A percentile compares a stretch with the other conserved stretches of the same genome.
These are phyloP conservation scores for Calonectria naviculata DNA, from an alignment of 2,329 filamentous ascomycete species.

Conservation along the genomic window DNA sequence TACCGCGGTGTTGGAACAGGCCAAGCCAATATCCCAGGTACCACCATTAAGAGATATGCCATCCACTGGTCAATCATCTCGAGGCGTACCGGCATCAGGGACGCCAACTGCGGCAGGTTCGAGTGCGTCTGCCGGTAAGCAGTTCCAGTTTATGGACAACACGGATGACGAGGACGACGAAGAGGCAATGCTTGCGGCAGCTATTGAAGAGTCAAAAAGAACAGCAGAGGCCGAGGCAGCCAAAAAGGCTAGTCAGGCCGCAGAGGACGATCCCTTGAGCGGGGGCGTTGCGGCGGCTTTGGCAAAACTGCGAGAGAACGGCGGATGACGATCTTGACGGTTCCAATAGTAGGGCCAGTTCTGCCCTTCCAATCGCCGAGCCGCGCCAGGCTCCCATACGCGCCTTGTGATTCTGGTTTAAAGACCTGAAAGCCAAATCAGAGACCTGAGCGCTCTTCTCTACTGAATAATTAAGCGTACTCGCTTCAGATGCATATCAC, in stretches of 20 bases:
- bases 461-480: neutral
- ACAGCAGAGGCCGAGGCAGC: conserved; percentile 44
- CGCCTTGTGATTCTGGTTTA: neutral
- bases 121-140: conserved; percentile 32
- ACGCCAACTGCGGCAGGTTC: conserved; percentile 19
- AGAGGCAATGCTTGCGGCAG: conserved; percentile 61
- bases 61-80: conserved; percentile 29
- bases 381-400: neutral
- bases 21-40: conserved; percentile 52
- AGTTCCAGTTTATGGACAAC: conserved; percentile 53
- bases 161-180: conserved; percentile 59
- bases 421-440: neutral
- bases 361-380: neutral
- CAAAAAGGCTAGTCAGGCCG: conserved; percentile 30
- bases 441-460: neutral
- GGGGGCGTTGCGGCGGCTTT: conserved; percentile 71
- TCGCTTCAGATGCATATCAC: neutral
- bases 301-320: conserved; percentile 63
- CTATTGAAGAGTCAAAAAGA: conserved; percentile 58
- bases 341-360: too few species aligned
- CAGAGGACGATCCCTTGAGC: conserved; percentile 56
- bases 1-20: conserved; percentile 48
- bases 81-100: conserved; percentile 32
- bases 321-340: conserved; percentile 30
- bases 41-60: conserved; percentile 55